These are phyloP conservation scores for Corylus avellana DNA, from an alignment of 306 rosid genomes.

Conservation along the genomic window DNA sequence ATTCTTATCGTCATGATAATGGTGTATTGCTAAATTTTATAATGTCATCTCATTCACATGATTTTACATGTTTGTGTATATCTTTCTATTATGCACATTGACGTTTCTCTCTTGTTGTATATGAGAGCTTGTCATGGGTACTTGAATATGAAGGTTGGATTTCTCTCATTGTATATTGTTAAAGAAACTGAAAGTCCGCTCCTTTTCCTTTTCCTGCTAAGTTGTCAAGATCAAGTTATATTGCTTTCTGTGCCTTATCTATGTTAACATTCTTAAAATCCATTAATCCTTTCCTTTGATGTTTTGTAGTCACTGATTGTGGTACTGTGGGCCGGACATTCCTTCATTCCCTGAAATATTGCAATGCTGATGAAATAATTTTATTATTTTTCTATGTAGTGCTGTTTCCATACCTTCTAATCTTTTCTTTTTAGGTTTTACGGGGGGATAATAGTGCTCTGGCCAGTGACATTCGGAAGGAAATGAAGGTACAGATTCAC, in stretches of 20 bases:
- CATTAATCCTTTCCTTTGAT: not conserved
- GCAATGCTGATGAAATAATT: not conserved
- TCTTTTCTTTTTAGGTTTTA: conserved; percentile 64
- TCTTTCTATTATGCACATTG: not conserved
- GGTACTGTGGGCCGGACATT: not conserved
- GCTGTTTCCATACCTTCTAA: not conserved
- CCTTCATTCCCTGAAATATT: not conserved
- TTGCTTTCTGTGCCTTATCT: not conserved
- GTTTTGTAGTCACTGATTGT: not conserved
- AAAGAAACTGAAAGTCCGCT: not conserved
- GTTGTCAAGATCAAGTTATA: not conserved
- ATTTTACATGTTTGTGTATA: not conserved
- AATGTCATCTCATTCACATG: conserved; percentile 1
- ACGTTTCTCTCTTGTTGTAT: conserved; percentile 3
- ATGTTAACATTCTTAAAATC: not conserved
- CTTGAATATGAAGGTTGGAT: not conserved
- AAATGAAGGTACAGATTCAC: conserved; percentile 77
- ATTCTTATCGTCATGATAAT: not conserved
- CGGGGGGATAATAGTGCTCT: conserved; percentile 96
- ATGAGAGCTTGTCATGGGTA: not conserved
- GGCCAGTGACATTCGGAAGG: conserved; percentile 98
- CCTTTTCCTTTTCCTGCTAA: not conserved
- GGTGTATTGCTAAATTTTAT: not conserved
- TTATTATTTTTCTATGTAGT: not conserved
- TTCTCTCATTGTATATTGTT: not conserved